Conservation (phyloP, 2,329 filamentous ascomycete genomes). For the Claviceps sp. region DNA sequence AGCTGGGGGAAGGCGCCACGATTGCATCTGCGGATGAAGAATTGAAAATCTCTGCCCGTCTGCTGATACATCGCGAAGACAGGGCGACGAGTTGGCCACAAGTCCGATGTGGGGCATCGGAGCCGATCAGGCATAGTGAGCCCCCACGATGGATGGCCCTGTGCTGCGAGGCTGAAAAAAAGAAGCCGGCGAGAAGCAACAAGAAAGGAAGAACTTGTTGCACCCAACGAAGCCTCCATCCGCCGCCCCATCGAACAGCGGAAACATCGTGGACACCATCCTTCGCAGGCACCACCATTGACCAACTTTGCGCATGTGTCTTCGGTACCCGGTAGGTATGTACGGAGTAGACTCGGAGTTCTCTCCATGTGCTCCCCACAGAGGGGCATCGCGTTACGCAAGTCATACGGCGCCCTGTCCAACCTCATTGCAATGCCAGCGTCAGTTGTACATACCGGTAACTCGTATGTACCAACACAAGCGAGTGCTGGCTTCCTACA, state of each 20-base stretch:
- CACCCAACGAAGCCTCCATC: constrained; percentile 1
- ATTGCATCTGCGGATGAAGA: background rate
- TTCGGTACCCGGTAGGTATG: no score
- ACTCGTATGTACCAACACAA: background rate
- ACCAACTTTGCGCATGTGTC: no score
- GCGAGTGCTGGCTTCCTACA: constrained; percentile 13
- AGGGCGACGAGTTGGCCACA: constrained; percentile 4
- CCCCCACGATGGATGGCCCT: constrained; percentile 2
- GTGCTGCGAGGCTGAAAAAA: constrained; percentile 1
- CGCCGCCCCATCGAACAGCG: constrained; percentile 13
- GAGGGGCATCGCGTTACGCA: background rate
- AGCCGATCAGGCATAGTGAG: constrained; percentile 6
- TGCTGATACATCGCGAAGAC: constrained; percentile 9
- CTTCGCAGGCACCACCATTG: no score
- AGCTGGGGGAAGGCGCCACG: constrained; percentile 1
- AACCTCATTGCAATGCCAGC: background rate
- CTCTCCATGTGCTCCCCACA: no score
- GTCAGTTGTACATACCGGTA: no score
- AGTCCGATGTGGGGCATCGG: constrained; percentile 3
- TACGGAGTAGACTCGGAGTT: no score
- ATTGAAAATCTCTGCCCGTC: constrained; percentile 11
- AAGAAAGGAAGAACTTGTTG: constrained; percentile 13
- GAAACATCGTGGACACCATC: constrained; percentile 4
- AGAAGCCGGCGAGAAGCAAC: constrained; percentile 6
- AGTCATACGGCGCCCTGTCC: constrained; percentile 1